phyloP scores from a whole-genome alignment of 2,329 filamentous ascomycete genomes.

The Neofusicoccum parvum region DNA sequence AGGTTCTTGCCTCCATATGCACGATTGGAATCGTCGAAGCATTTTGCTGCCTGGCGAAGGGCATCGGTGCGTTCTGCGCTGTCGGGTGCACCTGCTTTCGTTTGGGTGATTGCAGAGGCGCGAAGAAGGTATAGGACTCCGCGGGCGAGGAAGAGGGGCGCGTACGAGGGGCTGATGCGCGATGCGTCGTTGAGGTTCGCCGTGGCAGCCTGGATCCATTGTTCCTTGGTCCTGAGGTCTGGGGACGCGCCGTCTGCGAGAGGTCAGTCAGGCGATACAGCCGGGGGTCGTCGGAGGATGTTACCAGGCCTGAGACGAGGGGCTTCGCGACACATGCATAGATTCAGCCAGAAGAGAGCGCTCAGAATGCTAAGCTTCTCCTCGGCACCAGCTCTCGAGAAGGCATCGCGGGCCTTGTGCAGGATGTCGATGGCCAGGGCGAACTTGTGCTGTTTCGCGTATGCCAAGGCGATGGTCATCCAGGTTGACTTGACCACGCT shows the following conservation, averaged over 20 bases:
- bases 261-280: background rate
- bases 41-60: conserved; percentile 82
- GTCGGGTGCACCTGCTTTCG: conserved; percentile 67
- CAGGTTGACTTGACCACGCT: conserved; percentile 88
- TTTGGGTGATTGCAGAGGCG: conserved; percentile 78
- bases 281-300: background rate
- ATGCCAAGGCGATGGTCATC: conserved; percentile 97
- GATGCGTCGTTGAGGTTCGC: conserved; percentile 92
- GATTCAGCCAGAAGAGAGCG: conserved; percentile 86
- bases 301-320: conserved; percentile 63
- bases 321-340: conserved; percentile 85
- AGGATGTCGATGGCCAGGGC: conserved; percentile 76
- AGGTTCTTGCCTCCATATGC: conserved; percentile 85
- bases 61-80: conserved; percentile 73
- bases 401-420: conserved; percentile 72
- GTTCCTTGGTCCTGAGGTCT: conserved; percentile 87
- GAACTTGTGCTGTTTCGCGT: conserved; percentile 92
- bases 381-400: conserved; percentile 69
- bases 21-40: conserved; percentile 90
- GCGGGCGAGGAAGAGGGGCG: conserved; percentile 86
- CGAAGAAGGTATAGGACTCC: conserved; percentile 87
- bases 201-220: conserved; percentile 89
- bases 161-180: conserved; percentile 87
- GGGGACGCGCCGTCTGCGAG: conserved; percentile 52
- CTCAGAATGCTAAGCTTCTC: conserved; percentile 85